Evolutionary conservation across 2,329 filamentous ascomycete species (phyloP), one percentile per base, ranked within the genome.

Genomic region (Monosporascus sp.): DNA sequence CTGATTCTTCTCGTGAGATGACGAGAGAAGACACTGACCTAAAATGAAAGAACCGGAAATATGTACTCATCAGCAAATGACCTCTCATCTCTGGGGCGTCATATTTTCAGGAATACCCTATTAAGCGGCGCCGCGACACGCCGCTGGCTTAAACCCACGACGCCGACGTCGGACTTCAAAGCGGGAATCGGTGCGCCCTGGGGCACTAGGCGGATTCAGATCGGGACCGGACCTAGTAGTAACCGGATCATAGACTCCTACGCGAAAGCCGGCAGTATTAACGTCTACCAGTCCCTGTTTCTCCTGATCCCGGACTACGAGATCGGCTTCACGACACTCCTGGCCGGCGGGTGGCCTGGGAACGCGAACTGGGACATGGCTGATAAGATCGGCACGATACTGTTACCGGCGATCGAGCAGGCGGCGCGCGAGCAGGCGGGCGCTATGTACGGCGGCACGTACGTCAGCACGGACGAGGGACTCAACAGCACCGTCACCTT

Each of bases 21-120:
- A n/a, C 18, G 41, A 9, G 22, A n/a, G n/a, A 50, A n/a, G 52
- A 25, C 36, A 3, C 41, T 45, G n/a, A 17, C 20, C 46, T 49
- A 54, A 18, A 37, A 31, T 1, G 36, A 17, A 50, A 72, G 69
- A 0, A 66, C 74, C 2, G 75, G 74, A 1, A 75, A 74, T 54
- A 70, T 76, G 58, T 77, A 72, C 65, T 72, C 75, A 17, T 75
- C 72, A 0, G 59, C 68, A 1, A 62, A 63, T 5, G 76, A 78
- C 61, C 62, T 78, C 50, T 67, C 71, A 0, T 58, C 61, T 6
- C 62, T 77, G n/a, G 74, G 74, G n/a, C 71, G 70, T 2, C 69
- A 71, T 22, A 75, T 78, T 55, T 65, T 77, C 20, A 60, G 61
- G 9, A 71, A 68, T 18, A 66, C 65, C 0, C 61, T 77, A 1